Base-by-base conservation (phyloP, 805 yeast genomes). In the Starmerella riodocensis region DNA sequence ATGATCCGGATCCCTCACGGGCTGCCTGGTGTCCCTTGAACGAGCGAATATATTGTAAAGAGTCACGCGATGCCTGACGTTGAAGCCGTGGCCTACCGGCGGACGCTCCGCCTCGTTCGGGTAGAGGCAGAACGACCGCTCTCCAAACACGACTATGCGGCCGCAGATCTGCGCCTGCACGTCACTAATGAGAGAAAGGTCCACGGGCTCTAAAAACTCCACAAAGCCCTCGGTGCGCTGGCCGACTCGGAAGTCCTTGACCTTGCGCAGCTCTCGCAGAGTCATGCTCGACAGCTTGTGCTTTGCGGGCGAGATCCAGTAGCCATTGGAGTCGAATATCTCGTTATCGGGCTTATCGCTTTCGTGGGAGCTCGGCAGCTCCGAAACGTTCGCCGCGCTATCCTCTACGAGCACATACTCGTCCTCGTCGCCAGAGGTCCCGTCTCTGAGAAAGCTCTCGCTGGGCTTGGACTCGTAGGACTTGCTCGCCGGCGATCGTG, bases 271-370 rank as follows among this genome's bases (percentile, higher is more conserved):
- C 45, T 83, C 78, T 8, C 73, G 60, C 28, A 81, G 64, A 0
- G 83, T 58, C 68, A 72, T 66, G 14, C 65, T 59, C 40, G 70
- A 67, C 37, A 91, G 62, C 35, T 75, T 75, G 4, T 74, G 70
- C 28, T 78, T 53, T 2, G 84, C 65, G 14, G 98, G 98, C 5
- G 81, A 72, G 39, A 76, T 78, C 82, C 91, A 91, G 61, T 86
- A 91, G 5, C 86, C 94, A 35, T 79, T 72, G 12, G 74, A 76
- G 37, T 78, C 73, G 22, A 66, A 65, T 31, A 70, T 63, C 32
- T 64, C 62, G 32, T 66, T 66, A 33, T 64, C 69, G 1, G 56
- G 40, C n/a, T 36, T 33, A 14, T 39, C 46, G 13, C 24, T 14
- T n/a, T 37, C 17, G 21, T 2, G 27, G 3, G 7, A 13, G 16